These are phyloP conservation scores for Colletotrichum sp. DNA, from an alignment of 2,329 filamentous ascomycete genomes.

Conservation along the genomic window DNA sequence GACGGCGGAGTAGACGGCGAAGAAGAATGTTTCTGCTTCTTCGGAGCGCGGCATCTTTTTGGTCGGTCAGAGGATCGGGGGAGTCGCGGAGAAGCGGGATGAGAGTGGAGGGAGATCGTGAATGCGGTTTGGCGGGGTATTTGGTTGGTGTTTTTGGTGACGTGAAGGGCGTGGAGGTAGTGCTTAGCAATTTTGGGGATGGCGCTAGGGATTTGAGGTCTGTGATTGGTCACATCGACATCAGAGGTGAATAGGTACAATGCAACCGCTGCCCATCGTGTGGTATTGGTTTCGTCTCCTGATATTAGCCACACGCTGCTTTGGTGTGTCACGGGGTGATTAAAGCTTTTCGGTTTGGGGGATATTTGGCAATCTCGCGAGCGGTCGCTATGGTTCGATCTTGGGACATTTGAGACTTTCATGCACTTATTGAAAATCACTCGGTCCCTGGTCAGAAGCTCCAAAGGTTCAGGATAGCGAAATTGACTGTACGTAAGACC, in stretches of 20 bases:
- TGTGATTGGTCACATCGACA: neutral
- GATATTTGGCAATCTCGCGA: too few relatives aligned
- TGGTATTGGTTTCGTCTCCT: too few relatives aligned
- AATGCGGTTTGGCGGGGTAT: neutral
- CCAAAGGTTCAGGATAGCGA: neutral
- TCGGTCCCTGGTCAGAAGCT: too few relatives aligned
- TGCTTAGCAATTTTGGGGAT: neutral
- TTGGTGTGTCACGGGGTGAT: too few relatives aligned
- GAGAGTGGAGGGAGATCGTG: neutral
- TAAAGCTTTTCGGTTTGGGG: too few relatives aligned
- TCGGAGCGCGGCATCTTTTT: conserved; percentile 70
- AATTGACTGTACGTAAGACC: neutral
- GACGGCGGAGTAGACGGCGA: conserved; percentile 80
- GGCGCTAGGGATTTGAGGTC: neutral
- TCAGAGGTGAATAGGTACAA: too few relatives aligned
- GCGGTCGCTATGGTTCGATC: too few relatives aligned
- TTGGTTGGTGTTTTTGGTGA: neutral
- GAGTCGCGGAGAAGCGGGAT: neutral
- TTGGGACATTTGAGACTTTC: too few relatives aligned
- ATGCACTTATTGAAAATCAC: too few relatives aligned
- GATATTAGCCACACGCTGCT: too few relatives aligned
- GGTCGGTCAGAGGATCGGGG: neutral
- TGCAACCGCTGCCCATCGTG: too few relatives aligned
- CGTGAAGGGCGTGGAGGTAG: neutral
- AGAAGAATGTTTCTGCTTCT: conserved; percentile 76